Evolutionary conservation across 352 stramenopile genomes (phyloP), one percentile per base, ranked within the genome.

Genomic region (Pseudoperonospora humuli): DNA sequence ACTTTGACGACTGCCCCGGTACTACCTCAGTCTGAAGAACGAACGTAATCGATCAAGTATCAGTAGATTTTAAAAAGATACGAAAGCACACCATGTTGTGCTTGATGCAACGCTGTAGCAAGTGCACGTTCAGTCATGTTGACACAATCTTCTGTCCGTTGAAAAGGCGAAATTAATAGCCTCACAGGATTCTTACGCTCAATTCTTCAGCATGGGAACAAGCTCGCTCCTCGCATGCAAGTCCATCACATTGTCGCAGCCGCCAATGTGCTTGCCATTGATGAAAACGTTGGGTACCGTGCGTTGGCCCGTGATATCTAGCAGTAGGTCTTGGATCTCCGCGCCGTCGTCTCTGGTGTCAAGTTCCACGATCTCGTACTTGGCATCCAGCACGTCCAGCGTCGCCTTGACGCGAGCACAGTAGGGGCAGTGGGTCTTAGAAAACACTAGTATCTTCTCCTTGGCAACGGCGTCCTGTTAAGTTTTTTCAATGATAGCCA

Each of bases 261-360:
- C 96, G 56, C 96, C 96, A 45, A 98, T 77, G 77, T 97, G 88
- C 56, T 96, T 73, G 49, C 94, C 93, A 35, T 95, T 96, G 55
- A 99, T 93, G 69, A 98, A 99, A 24, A 99, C 93, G 70, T 98
- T 98, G 1, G 96, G 96, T 33, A 99, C 95, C 1, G 93, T 98
- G 57, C 84, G 77, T 58, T 98, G 94, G 40, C 91, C 92, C 29
- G 93, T 98, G 35, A 98, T 70, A 6, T 88, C 59, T 21, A 86
- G 49, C 29, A 99, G 74, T 19, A 86, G 75, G 25, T 38, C 54
- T 75, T 98, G 95, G 58, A 99, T 95, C 29, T 90, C 67, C 1
- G 45, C 53, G 23, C 95, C 95, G 46, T 98, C 87, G 23, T 69
- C 79, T 17, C 65, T 60, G 19, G 63, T 66, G 44, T 93, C 77